Evolutionary conservation across 2,329 filamentous ascomycete species (phyloP).

Genomic region (Nothophoma quercina): DNA sequence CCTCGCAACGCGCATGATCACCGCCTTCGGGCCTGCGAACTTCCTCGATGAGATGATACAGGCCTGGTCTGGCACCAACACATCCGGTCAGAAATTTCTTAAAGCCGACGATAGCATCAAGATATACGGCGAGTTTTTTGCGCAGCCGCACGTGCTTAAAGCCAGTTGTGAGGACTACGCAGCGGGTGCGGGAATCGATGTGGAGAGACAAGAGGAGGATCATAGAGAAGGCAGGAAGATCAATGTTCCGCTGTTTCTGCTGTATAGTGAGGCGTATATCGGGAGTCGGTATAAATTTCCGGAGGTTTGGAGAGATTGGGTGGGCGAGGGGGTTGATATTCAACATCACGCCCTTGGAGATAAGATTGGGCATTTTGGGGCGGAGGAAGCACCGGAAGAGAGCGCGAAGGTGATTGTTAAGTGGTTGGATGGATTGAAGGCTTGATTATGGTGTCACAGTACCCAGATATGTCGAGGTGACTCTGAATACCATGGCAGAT

Average conservation of each 20-base stretch:
- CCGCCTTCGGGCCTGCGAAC: constrained; percentile 52
- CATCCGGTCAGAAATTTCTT: constrained; percentile 17
- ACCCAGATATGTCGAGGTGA: too few relatives aligned
- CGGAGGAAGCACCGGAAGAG: constrained; percentile 61
- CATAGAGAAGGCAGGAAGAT: constrained; percentile 55
- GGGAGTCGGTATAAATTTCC: constrained; percentile 60
- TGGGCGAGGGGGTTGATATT: constrained; percentile 55
- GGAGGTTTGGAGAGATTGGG: constrained; percentile 59
- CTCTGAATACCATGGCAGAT: too few relatives aligned
- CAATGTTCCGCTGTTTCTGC: constrained; percentile 55
- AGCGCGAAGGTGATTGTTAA: constrained; percentile 53
- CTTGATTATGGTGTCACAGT: too few relatives aligned
- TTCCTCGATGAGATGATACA: constrained; percentile 46
- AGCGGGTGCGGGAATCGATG: constrained; percentile 62
- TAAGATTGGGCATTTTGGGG: constrained; percentile 64
- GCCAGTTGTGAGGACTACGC: constrained; percentile 65
- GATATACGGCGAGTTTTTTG: constrained; percentile 54
- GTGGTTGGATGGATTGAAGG: constrained; percentile 27
- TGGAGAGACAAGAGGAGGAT: constrained; percentile 60
- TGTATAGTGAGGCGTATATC: constrained; percentile 61
- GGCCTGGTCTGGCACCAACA: constrained; percentile 48
- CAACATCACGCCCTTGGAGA: constrained; percentile 58
- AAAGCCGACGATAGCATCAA: constrained; percentile 44
- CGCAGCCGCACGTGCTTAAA: constrained; percentile 54
- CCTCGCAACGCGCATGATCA: constrained; percentile 61